A percentile compares a stretch with the other conserved stretches of the same genome.
These are phyloP conservation scores for Stropharia rugosoannulata DNA, from an alignment of 768 basidiomycete species.

Conservation along the genomic window DNA sequence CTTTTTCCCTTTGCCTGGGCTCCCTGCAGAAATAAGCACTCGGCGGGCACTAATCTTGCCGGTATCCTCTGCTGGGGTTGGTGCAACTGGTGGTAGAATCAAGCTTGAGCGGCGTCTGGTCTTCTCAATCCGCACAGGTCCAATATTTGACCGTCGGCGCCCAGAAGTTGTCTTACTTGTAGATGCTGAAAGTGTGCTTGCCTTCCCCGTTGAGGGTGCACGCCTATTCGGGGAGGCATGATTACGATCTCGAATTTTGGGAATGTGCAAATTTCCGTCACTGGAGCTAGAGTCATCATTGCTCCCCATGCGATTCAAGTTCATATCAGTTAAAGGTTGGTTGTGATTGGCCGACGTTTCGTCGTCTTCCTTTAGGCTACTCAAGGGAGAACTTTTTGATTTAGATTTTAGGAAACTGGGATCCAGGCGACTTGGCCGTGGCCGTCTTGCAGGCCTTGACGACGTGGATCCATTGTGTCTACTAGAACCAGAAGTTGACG, in stretches of 20 bases:
- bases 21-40: constrained; percentile 19
- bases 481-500: constrained; percentile 35
- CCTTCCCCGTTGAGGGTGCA: constrained; percentile 46
- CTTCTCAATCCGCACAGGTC: constrained; percentile 74
- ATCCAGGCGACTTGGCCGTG: constrained; percentile 68
- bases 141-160: constrained; percentile 67
- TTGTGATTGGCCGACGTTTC: constrained; percentile 43
- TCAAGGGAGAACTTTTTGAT: constrained; percentile 40
- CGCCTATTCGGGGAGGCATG: constrained; percentile 49
- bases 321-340: constrained; percentile 64
- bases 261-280: constrained; percentile 32
- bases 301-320: constrained; percentile 49
- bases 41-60: constrained; percentile 23
- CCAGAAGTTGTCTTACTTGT: constrained; percentile 18
- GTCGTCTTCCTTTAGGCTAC: constrained; percentile 72
- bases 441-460: constrained; percentile 38
- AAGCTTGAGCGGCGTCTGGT: constrained; percentile 74
- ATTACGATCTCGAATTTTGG: constrained; percentile 37
- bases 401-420: constrained; percentile 65
- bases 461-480: constrained; percentile 26
- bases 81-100: constrained; percentile 63
- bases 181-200: constrained; percentile 21
- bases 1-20: constrained; percentile 24
- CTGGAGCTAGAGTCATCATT: constrained; percentile 29
- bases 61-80: constrained; percentile 36